Evolutionary conservation across 352 stramenopile genomes (phyloP).

Genomic region (Aphanomyces stellatus): DNA sequence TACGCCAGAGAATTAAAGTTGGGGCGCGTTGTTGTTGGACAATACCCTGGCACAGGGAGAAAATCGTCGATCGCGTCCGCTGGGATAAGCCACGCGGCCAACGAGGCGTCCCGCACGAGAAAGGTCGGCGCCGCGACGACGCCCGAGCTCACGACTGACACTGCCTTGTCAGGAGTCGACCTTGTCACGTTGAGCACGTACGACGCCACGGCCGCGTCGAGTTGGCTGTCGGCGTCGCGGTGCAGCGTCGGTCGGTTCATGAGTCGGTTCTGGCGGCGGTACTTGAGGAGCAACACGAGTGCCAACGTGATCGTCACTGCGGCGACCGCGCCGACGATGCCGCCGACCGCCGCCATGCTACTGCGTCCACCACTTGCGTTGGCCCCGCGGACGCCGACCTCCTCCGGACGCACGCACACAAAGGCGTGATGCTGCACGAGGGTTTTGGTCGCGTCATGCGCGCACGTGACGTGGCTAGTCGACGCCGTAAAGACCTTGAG

Average conservation of each 20-base stretch:
- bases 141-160: background rate
- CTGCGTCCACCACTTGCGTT: too few relatives aligned
- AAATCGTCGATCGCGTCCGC: background rate
- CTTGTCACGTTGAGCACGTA: background rate
- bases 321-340: background rate
- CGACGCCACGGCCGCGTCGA: background rate
- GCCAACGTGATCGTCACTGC: background rate
- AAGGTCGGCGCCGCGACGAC: background rate
- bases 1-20: too few relatives aligned
- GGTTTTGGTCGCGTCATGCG: background rate
- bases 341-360: background rate
- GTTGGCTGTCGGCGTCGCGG: background rate
- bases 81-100: background rate
- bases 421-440: background rate
- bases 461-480: background rate
- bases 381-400: background rate
- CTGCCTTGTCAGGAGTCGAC: too few relatives aligned
- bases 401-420: background rate
- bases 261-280: background rate
- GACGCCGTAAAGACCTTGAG: background rate
- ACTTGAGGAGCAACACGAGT: background rate
- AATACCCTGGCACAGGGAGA: background rate
- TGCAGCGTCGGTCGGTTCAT: background rate
- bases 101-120: background rate
- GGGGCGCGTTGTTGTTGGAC: too few relatives aligned